A percentile compares a stretch with the other conserved stretches of the same genome.
Evolutionary conservation across 768 basidiomycete genomes (phyloP).

Genomic region (Rhizopogon vesiculosus): DNA sequence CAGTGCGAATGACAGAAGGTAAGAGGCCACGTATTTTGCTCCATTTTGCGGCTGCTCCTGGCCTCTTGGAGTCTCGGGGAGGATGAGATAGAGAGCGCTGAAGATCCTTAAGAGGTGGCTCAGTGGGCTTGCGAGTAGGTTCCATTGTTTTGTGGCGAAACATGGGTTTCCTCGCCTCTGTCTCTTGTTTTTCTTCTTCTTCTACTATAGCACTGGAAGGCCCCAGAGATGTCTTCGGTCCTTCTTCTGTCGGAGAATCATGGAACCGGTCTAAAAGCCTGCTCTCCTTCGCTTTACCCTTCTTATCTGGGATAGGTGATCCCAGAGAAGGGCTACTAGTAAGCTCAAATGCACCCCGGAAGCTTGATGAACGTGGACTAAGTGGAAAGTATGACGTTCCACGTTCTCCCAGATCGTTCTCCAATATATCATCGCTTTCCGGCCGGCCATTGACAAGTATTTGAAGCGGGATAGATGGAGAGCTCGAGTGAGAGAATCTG

Average conservation of each 20-base stretch:
- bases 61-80: constrained; percentile 15
- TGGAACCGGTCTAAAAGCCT: constrained; percentile 48
- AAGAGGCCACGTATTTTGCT: constrained; percentile 59
- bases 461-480: constrained; percentile 27
- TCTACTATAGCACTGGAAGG: constrained; percentile 27
- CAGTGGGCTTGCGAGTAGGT: constrained; percentile 1
- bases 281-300: constrained; percentile 50
- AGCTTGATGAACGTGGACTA: constrained; percentile 34
- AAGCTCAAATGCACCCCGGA: constrained; percentile 61
- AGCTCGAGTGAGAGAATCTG: constrained; percentile 48
- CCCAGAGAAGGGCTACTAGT: constrained; percentile 17
- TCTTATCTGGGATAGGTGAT: constrained; percentile 41
- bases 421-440: constrained; percentile 21
- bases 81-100: constrained; percentile 25
- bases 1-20: constrained; percentile 41
- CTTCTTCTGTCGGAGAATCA: constrained; percentile 48
- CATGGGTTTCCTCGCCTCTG: constrained; percentile 20
- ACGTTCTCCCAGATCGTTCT: constrained; percentile 30
- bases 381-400: constrained; percentile 25
- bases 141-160: constrained; percentile 7
- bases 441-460: constrained; percentile 21
- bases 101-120: constrained; percentile 7
- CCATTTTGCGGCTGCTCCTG: constrained; percentile 46
- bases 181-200: constrained; percentile 16
- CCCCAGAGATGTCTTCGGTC: constrained; percentile 8